phyloP scores from a whole-genome alignment of 2,329 filamentous ascomycete species.

The Colletotrichum tropicicola region DNA sequence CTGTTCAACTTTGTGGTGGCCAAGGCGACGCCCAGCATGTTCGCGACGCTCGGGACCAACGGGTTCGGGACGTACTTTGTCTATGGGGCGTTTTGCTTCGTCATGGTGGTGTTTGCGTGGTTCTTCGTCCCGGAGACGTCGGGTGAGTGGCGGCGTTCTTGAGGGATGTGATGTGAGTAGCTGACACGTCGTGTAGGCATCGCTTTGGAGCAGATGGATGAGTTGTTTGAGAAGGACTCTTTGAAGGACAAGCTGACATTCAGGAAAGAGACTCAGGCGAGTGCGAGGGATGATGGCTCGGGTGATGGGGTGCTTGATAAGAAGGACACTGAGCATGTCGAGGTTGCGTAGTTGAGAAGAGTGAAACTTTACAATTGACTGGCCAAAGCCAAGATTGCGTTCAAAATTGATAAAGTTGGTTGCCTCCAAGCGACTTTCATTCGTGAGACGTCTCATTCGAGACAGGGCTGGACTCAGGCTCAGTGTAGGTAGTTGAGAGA shows the following conservation, averaged over 20 bases:
- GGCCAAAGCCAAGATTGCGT: no score
- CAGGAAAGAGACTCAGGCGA: not conserved
- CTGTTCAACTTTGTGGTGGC: slow-evolving; percentile 73
- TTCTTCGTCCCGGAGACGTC: slow-evolving; percentile 64
- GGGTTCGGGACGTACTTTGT: slow-evolving; percentile 62
- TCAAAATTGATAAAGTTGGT: no score
- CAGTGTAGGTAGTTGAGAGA: no score
- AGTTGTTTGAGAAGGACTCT: slow-evolving; percentile 34
- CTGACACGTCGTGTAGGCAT: slow-evolving; percentile 15
- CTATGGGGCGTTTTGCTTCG: slow-evolving; percentile 64
- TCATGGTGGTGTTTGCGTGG: slow-evolving; percentile 60
- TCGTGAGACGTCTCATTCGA: no score
- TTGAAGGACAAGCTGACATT: slow-evolving; percentile 3
- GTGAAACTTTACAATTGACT: not conserved
- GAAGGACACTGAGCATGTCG: slow-evolving; percentile 6
- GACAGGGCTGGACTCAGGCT: no score
- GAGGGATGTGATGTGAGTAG: not conserved
- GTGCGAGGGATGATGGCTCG: not conserved
- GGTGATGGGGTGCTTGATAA: slow-evolving; percentile 5
- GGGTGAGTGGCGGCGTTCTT: slow-evolving; percentile 45
- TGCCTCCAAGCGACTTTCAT: no score
- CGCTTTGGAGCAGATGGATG: slow-evolving; percentile 39
- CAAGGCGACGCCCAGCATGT: slow-evolving; percentile 67
- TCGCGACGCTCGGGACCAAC: slow-evolving; percentile 45
- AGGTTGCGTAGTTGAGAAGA: not conserved